Percentiles rank a stretch among this genome's conserved stretches.
These are phyloP conservation scores for Lactarius tabidus DNA, from an alignment of 768 basidiomycete genomes.

Conservation along the genomic window DNA sequence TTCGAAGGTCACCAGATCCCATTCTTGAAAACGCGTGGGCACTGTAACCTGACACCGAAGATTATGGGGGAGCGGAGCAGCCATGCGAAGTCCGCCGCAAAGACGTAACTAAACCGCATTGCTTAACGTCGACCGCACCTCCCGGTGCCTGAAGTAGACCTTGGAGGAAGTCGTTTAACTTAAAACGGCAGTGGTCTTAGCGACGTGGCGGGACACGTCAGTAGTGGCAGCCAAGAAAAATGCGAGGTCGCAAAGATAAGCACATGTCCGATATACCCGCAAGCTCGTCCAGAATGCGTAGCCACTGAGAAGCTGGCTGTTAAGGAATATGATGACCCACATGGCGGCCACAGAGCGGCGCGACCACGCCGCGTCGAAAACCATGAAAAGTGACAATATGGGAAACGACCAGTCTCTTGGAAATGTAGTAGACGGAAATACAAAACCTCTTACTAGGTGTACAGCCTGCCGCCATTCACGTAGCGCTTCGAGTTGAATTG, in stretches of 20 bases:
- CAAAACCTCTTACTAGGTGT: not conserved
- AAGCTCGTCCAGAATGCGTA: not conserved
- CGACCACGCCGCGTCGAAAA: not conserved
- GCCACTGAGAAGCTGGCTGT: not conserved
- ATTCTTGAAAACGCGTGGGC: not conserved
- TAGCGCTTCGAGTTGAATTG: not conserved
- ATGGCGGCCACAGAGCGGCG: not conserved
- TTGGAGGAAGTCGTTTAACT: not conserved
- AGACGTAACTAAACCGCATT: not conserved
- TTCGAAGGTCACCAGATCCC: not conserved
- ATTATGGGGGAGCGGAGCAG: not conserved
- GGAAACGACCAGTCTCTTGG: not conserved
- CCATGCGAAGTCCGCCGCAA: not conserved
- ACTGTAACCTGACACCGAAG: not conserved
- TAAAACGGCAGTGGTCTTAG: not conserved
- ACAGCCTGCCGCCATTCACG: not conserved
- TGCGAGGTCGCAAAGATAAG: not conserved
- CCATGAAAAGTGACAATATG: not conserved
- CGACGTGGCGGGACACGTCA: not conserved
- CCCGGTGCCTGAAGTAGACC: not conserved
- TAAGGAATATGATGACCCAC: not conserved
- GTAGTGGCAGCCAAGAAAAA: not conserved
- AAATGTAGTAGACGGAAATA: not conserved
- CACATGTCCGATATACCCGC: not conserved
- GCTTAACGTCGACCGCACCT: not conserved